Percentiles rank a stretch among this genome's conserved stretches.
Conservation (phyloP, 2,329 filamentous ascomycete genomes). For the Sarocladium strictum region DNA sequence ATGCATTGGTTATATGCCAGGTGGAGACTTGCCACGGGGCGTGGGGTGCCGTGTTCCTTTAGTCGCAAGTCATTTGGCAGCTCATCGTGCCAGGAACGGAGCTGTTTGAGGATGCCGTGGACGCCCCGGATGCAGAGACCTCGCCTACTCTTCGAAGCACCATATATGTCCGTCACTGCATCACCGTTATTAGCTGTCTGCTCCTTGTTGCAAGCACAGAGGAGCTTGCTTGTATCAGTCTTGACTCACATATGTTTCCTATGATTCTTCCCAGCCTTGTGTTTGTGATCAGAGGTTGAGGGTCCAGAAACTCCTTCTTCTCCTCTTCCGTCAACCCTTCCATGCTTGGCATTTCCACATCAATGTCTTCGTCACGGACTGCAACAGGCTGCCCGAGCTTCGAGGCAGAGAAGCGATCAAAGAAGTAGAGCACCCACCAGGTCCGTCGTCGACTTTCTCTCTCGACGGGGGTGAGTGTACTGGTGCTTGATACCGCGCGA, state of each 20-base stretch:
- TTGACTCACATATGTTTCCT: background rate
- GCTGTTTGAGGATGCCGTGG: slow-evolving; percentile 21
- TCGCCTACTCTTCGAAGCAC: slow-evolving; percentile 21
- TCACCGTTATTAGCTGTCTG: background rate
- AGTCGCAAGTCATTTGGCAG: slow-evolving; percentile 18
- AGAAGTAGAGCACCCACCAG: slow-evolving; percentile 29
- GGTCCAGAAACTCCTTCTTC: slow-evolving; percentile 22
- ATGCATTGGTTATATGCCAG: slow-evolving; percentile 29
- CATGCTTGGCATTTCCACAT: slow-evolving; percentile 25
- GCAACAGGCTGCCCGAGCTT: slow-evolving; percentile 26
- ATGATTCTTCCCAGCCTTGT: slow-evolving; percentile 19
- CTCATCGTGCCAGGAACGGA: slow-evolving; percentile 22
- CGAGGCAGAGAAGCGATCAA: slow-evolving; percentile 25
- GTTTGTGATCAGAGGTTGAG: slow-evolving; percentile 21
- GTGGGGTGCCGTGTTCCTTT: slow-evolving; percentile 19
- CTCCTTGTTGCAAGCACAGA: slow-evolving; percentile 9
- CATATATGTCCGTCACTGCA: slow-evolving; percentile 22
- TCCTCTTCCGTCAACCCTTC: slow-evolving; percentile 21
- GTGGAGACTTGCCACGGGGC: slow-evolving; percentile 21
- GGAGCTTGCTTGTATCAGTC: too few relatives aligned
- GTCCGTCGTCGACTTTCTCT: slow-evolving; percentile 20
- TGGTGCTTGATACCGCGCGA: slow-evolving; percentile 20
- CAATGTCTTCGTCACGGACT: slow-evolving; percentile 25
- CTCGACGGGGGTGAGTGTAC: slow-evolving; percentile 17
- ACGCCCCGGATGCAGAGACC: slow-evolving; percentile 23